A percentile compares a stretch with the other conserved stretches of the same genome.
Evolutionary conservation across 345 rosid species (phyloP).

Genomic region (Hibiscus syriacus): DNA sequence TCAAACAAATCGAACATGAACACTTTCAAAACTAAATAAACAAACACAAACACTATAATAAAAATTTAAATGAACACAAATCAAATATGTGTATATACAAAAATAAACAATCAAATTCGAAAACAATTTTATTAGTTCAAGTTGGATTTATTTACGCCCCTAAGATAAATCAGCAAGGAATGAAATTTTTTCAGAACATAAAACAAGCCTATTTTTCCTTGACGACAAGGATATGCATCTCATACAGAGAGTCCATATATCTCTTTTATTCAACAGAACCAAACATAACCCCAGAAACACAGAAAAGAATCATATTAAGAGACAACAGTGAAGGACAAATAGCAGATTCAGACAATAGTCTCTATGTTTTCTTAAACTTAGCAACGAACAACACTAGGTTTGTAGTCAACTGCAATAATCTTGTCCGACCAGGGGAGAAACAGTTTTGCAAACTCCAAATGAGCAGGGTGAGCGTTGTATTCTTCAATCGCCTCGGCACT

Average conservation of each 20-base stretch:
- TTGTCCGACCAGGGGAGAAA: conserved; percentile 48
- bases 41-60: too few relatives aligned
- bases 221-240: conserved; percentile 46
- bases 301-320: not conserved
- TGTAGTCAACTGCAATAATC: conserved; percentile 60
- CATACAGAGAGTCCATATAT: not conserved
- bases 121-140: too few relatives aligned
- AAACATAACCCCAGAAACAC: not conserved
- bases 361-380: conserved; percentile 13
- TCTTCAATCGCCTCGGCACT: conserved; percentile 58
- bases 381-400: conserved; percentile 37
- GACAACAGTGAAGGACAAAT: not conserved
- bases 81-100: too few relatives aligned
- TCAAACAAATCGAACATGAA: too few relatives aligned
- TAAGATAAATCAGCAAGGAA: not conserved
- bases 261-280: not conserved
- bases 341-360: not conserved
- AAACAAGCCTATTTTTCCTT: conserved; percentile 17
- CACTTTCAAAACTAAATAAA: too few relatives aligned
- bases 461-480: conserved; percentile 59
- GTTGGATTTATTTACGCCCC: too few relatives aligned
- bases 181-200: not conserved
- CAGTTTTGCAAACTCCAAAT: conserved; percentile 44
- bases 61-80: too few relatives aligned
- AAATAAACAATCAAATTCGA: too few relatives aligned